Evolutionary conservation across 768 basidiomycete species (phyloP), one percentile per base, ranked within the genome.

Genomic region (Rossbeevera mucosa): DNA sequence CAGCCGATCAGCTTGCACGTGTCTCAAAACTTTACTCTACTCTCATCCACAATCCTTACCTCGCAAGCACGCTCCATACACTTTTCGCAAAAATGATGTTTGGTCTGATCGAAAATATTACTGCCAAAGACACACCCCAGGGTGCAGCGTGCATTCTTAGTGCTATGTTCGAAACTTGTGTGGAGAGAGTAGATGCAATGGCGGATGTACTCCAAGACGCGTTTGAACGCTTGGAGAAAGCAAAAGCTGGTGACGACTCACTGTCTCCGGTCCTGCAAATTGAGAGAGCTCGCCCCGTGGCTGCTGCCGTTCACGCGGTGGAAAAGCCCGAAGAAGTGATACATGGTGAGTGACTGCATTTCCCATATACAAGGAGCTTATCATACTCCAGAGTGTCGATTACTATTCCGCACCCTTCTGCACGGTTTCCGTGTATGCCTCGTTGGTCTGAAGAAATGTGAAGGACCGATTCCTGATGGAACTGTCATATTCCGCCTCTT

Each of bases 31-130:
- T 90, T 48, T 96, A 91, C 67, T 89, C 93, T 1, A 83, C 85
- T 45, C 83, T 91, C 63, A 80, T 96, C 46, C 95, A 97, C 71
- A 93, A 96, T 64, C 81, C 90, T 2, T 83, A 88, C 18, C 79
- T 94, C 43, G 78, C 82, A 8, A 84, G 80, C 59, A 84, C 81
- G 50, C 81, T 94, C 29, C 94, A 97, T 63, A 91, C 90, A 12
- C 78, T 97, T 65, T 91, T 90, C 57, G 87, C 88, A 48, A 98
- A 97, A 70, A 85, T 96, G 72, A 85, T 97, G 67, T 88, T 93
- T 63, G 89, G 88, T 56, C 78, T 96, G 44, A 80, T 90, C 40
- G 96, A 98, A 50, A 80, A 83, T 43, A 85, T 97, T 40, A 71
- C 87, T 21, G 71, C 78, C 26, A 94, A 95, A 68, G 88, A 86